Base-by-base conservation (phyloP, 1,139 yeast species). In the Hemisphaericaspora xylanilytica region DNA sequence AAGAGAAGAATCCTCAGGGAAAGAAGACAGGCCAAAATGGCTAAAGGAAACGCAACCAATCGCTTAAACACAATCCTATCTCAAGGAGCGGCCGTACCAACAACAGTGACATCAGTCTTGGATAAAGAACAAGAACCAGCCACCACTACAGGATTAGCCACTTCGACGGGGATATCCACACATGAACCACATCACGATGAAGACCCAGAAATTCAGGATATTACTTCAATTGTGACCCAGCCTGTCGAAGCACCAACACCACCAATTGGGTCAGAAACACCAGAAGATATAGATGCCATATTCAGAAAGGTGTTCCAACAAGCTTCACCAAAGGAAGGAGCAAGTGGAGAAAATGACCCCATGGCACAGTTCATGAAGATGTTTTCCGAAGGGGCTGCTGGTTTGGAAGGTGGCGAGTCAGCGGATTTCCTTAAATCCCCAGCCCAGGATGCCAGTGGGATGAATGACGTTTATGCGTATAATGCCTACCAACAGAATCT, bases 11-110 rank as follows among this genome's bases (percentile, higher is more conserved):
- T 80, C 21, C 61, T 83, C 28, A 71, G 89, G 44, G 89, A 84
- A 53, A 73, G 88, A 54, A 70, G 90, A 49, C 83, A 80, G 37
- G 84, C 85, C 48, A 83, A 81, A 57, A 73, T 84, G 70, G 67
- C 72, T 38, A 67, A 75, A 44, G 83, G 85, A 3, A 72, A 73
- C 35, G 84, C 81, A 16, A 55, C 76, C 3, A 68, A 70, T 13
- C 66, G 92, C 42, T 60, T 84, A 51, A 78, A 75, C 46, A 74
- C 46, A 32, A 71, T 71, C 22, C 58, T 70, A 42, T 51, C 58
- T 33, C 72, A 63, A 48, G 75, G 75, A 2, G 61, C 71, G 3
- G 67, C 74, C 5, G 69, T 68, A 15, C 62, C 69, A 35, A 43
- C 56, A 9, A 17, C 55, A 0, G 66, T 57, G 2, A 59, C 55